Percentiles rank a stretch among this genome's conserved stretches.
These are phyloP conservation scores for Holtermannia corniformis DNA, from an alignment of 768 basidiomycete genomes.

Conservation along the genomic window DNA sequence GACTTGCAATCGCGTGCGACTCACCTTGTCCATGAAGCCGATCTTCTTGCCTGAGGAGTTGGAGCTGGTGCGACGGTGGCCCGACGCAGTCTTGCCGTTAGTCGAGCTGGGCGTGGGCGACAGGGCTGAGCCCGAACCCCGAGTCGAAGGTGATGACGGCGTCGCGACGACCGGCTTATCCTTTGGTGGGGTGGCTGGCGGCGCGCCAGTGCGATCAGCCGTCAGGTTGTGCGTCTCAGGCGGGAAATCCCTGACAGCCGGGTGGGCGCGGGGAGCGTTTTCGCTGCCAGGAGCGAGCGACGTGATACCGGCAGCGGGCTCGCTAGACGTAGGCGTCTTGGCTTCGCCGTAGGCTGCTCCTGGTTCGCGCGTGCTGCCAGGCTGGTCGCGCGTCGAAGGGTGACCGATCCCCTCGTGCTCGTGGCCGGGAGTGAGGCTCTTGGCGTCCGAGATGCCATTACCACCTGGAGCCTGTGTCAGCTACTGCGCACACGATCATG, in stretches of 20 bases:
- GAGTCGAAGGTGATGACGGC: neutral
- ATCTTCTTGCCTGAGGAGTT: slow-evolving; percentile 21
- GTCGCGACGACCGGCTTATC: neutral
- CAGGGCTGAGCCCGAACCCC: neutral
- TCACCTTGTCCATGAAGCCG: too few species aligned
- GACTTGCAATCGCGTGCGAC: too few species aligned
- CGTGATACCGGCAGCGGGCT: neutral
- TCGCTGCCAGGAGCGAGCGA: neutral
- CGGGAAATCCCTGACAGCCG: neutral
- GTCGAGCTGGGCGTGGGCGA: neutral
- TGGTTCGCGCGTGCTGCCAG: slow-evolving; percentile 18
- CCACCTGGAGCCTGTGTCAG: neutral
- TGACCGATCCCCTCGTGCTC: slow-evolving; percentile 28
- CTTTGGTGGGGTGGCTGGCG: neutral
- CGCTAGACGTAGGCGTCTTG: too few species aligned
- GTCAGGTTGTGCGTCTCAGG: neutral
- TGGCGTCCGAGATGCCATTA: neutral
- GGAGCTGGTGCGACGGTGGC: neutral
- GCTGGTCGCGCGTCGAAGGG: slow-evolving; percentile 13
- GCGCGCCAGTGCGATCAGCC: neutral
- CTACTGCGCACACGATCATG: neutral
- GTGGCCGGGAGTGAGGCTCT: slow-evolving; percentile 17
- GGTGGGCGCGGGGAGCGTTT: slow-evolving; percentile 20
- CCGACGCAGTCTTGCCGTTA: slow-evolving; percentile 1
- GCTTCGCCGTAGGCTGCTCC: slow-evolving; percentile 4